Base-by-base conservation (phyloP, 2,329 filamentous ascomycete species). In the Colletotrichum coccodes region DNA sequence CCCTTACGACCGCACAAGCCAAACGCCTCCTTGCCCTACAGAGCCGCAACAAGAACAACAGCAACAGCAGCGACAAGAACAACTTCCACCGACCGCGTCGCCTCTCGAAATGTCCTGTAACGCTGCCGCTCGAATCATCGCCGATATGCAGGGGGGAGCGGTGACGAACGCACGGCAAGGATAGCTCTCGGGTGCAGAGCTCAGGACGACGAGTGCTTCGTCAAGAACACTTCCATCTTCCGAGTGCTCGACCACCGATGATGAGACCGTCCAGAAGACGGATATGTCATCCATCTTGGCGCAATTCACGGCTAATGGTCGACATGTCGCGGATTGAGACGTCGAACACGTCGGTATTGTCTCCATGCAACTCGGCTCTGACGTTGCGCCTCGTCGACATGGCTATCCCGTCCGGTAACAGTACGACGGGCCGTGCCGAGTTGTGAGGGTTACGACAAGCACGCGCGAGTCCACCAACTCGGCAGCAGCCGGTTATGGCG, bases 41-140 rank as follows among this genome's bases (percentile, higher is more conserved):
- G 76, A 32, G 36, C 36, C 36, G 12, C 36, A n/a, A 18, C 26
- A 12, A 4, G 23, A 49, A 4, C 46, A 49, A 0, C 46, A 30
- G 7, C 47, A 50, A 4, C 47, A 44, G 2, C 40, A 44, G 3
- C 40, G 8, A 2, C 40, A 44, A 0, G 23, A 36, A 38, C 18
- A 65, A 49, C 28, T 42, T 16, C 56, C 47, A 52, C 54, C 70
- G n/a, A 60, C 72, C 12, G 70, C 68, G 9, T 78, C 78, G 8
- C 76, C 78, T 1, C 72, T 75, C 50, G 75, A 77, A 52, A 79
- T 79, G 78, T 78, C 78, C 3, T 79, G 78, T 66, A 76, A 75
- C 54, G 75, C 76, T 5, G 78, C 78, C 0, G 78, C 78, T 1
- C 74, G 76, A 7, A 80, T 83, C 36, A 80, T 83, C 18, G 79